A percentile compares a stretch with the other conserved stretches of the same genome.
Evolutionary conservation across 805 yeast genomes (phyloP).

Genomic region (Wickerhamomyces tratensis): DNA sequence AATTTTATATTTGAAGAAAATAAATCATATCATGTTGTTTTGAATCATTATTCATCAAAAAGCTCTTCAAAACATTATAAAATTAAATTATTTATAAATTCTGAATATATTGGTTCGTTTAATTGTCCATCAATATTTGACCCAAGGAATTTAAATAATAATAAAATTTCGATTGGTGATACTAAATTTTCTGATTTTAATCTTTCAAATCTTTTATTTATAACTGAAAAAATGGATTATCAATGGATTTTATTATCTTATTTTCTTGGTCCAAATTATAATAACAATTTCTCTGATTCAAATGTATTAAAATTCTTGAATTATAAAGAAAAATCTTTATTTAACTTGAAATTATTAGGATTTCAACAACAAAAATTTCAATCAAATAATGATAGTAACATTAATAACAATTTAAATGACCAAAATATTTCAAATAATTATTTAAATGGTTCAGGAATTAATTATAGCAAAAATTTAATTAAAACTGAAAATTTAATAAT

Average conservation of each 20-base stretch:
- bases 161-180: neutral
- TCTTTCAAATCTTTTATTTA: conserved; percentile 26
- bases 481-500: conserved; percentile 10
- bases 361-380: conserved; percentile 15
- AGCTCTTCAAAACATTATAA: conserved; percentile 8
- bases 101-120: conserved; percentile 10
- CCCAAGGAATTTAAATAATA: neutral
- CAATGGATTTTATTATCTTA: conserved; percentile 46
- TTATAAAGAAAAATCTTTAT: conserved; percentile 24
- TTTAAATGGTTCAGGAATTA: conserved; percentile 7
- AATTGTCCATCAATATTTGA: conserved; percentile 7
- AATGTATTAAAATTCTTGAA: conserved; percentile 30
- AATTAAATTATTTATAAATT: conserved; percentile 10
- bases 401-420: too few species aligned
- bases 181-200: conserved; percentile 8
- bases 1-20: conserved; percentile 8
- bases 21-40: conserved; percentile 11
- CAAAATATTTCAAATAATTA: conserved; percentile 4
- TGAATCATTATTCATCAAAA: conserved; percentile 7
- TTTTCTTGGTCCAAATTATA: conserved; percentile 40
- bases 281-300: conserved; percentile 31
- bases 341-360: conserved; percentile 22
- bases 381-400: conserved; percentile 1
- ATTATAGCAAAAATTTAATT: conserved; percentile 8
- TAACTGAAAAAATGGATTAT: conserved; percentile 25